Evolutionary conservation across 352 stramenopile species (phyloP), one percentile per base, ranked within the genome.

Genomic region (Globisporangium mamillatum): DNA sequence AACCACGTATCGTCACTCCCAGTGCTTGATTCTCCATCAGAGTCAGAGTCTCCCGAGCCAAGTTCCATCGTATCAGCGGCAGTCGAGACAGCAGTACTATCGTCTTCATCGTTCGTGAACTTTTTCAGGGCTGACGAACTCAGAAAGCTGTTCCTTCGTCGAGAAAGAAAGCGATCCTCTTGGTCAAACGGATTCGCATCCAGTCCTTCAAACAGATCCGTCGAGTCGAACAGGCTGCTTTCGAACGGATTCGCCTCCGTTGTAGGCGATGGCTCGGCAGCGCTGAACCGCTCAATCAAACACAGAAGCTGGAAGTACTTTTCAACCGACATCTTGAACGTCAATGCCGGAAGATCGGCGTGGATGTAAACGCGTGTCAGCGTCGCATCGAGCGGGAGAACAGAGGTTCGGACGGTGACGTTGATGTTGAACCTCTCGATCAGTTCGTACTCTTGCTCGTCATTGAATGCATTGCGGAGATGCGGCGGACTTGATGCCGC

Each of bases 1-100:
- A 96, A 96, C 89, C 89, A 96, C 0, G 89, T 95, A 56, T 96
- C 89, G 63, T 96, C 89, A 77, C 89, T 96, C 36, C 83, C 82
- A 53, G 86, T 83, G 66, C 86, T 92, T 24, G 87, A 93, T 29
- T 86, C 75, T 60, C 70, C 75, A 46, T 91, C 87, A 0, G 75
- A 88, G 50, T 91, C 87, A 0, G 75, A 88, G 29, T 89, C 80
- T 22, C 50, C 63, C 60, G 62, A 48, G 64, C 69, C 74, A 64
- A 78, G 68, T 61, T 77, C 59, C 54, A 62, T 32, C 14, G 27
- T 61, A 64, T 70, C 52, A 38, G 67, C 72, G 41, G 60, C 34
- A 20, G 71, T 66, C 14, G 69, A 29, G 38, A 59, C 46, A 5
- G 57, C 58, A n/a, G 25, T 58, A 55, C 41, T 70, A 46, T 75